Evolutionary conservation across 306 rosid genomes (phyloP), one percentile per base, ranked within the genome.

Genomic region (Prinsepia uniflora): DNA sequence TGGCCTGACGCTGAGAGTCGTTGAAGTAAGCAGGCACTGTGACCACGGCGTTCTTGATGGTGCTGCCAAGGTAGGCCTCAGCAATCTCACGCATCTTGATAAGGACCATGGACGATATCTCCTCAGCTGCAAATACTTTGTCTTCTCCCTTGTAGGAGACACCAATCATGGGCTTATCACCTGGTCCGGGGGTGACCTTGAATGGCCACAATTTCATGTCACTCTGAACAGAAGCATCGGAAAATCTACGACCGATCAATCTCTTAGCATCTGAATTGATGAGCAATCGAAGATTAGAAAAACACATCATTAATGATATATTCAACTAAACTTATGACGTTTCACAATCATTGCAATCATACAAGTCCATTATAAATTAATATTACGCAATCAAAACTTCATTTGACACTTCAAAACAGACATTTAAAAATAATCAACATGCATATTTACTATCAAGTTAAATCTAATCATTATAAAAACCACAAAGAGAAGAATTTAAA

Each of bases 41-140:
- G 41, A 87, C 92, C 8, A 87, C 92, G 0, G 89, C 92, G 5
- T 87, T 87, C 79, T 87, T 87, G 11, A 87, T 6, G 0, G 82
- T 56, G 39, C 81, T 68, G 49, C 92, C 92, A 18, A 87, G 86
- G 80, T 82, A 87, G 6, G 92, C 92, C 80, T 87, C 92, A 0
- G 92, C 92, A 17, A 87, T 82, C 79, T 87, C 92, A 42, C 92
- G 92, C 92, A 87, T 87, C 72, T 87, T 87, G 15, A 81, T 82
- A 5, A 87, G 89, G 15, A 87, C 90, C 90, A 85, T 85, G 13
- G 90, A 85, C 10, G 90, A 85, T 41, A 87, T 87, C 61, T 87
- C 92, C 63, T 87, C 92, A 0, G 92, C 89, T 0, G 87, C 87
- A 19, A 87, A 87, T 20, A 73, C 78, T 80, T 87, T 87, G n/a